phyloP scores from a whole-genome alignment of 2,329 filamentous ascomycete genomes.

The Nemania sp. region DNA sequence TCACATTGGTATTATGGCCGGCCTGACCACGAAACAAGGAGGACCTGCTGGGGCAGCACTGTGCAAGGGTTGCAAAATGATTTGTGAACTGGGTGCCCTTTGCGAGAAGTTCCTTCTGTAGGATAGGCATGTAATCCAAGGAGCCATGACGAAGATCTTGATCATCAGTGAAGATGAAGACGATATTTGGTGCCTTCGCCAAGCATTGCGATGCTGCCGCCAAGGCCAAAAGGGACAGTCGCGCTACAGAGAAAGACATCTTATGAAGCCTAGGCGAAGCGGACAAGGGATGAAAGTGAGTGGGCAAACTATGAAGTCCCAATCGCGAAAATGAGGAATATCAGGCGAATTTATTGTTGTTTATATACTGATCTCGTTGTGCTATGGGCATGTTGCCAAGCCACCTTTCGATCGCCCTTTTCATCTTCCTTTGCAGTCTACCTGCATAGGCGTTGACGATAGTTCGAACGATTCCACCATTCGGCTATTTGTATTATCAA shows the following conservation, averaged over 20 bases:
- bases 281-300: background rate
- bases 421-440: background rate
- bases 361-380: background rate
- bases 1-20: constrained; percentile 39
- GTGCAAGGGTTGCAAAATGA: constrained; percentile 34
- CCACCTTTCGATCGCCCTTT: background rate
- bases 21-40: constrained; percentile 32
- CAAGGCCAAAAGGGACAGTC: background rate
- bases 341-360: background rate
- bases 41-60: constrained; percentile 37
- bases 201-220: background rate
- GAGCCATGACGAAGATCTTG: constrained; percentile 25
- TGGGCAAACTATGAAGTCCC: background rate
- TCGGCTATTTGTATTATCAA: background rate
- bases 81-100: constrained; percentile 34
- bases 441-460: background rate
- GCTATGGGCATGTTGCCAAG: too few species aligned
- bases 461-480: background rate
- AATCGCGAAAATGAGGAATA: background rate
- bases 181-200: constrained; percentile 22
- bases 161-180: constrained; percentile 21
- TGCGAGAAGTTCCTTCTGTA: constrained; percentile 30
- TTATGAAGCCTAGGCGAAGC: background rate
- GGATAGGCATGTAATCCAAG: constrained; percentile 18
- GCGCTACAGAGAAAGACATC: background rate